Evolutionary conservation across 352 stramenopile genomes (phyloP), one percentile per base, ranked within the genome.

Genomic region (Pythium oligandrum): DNA sequence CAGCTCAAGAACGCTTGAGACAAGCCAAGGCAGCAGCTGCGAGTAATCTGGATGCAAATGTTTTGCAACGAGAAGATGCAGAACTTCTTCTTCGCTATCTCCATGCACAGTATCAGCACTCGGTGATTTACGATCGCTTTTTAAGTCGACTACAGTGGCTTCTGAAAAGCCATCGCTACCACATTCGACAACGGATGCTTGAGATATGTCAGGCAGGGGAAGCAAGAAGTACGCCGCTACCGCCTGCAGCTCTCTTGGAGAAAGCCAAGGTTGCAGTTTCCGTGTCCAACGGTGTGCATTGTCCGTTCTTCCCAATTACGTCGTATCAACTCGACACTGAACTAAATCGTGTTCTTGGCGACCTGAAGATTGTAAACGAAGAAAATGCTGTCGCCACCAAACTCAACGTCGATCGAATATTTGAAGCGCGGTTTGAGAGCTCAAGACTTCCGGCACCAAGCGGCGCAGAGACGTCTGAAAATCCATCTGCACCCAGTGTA

Each of bases 131-230:
- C 31, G 73, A 80, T 31, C 59, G 73, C 4, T 65, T 86, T 37
- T 71, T 73, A 11, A 33, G 63, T 10, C 65, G 70, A 1, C 53
- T 82, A 6, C 71, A 65, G 40, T 83, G 71, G 68, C 47, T 86
- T 40, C 62, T 59, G n/a, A 59, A 56, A 37, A 83, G 73, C n/a
- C 70, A 86, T 52, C 68, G 66, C 4, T 80, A 70, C 43, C 71
- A 82, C 57, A 34, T 86, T 11, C 68, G 66, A 5, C 71, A 82
- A 46, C 75, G 75, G 9, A 82, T 78, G 75, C 53, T 82, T 33
- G 59, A 65, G 32, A 53, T 86, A 7, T 47, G 56, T 4, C 64
- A 86, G 40, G 61, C 75, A 7, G 66, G 79, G 33, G 66, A 66
- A 35, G 26, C 43, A 8, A 74, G 70, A 26, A 66, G 55, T 35